Evolutionary conservation across 768 basidiomycete species (phyloP).

Genomic region (Lentinula sp.): DNA sequence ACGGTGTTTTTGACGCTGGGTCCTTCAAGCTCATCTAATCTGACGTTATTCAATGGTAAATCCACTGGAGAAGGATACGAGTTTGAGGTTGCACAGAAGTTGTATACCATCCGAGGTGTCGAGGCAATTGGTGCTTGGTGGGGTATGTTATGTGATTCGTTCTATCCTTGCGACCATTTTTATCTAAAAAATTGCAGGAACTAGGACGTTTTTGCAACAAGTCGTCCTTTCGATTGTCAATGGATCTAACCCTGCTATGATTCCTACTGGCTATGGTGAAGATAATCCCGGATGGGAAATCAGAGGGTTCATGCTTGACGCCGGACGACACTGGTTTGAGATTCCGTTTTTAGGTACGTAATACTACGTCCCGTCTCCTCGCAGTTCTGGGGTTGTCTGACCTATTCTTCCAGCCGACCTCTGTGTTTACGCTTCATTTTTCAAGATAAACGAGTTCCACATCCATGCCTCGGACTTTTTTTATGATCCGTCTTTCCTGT

Average conservation of each 20-base stretch:
- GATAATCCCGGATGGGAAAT: slow-evolving; percentile 40
- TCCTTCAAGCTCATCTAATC: slow-evolving; percentile 13
- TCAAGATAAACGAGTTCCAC: slow-evolving; percentile 38
- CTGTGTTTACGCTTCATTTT: slow-evolving; percentile 38
- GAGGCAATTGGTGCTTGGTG: slow-evolving; percentile 34
- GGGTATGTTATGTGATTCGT: slow-evolving; percentile 18
- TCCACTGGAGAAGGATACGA: slow-evolving; percentile 34
- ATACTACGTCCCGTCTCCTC: background rate
- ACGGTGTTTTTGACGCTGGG: slow-evolving; percentile 26
- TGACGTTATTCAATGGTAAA: slow-evolving; percentile 28
- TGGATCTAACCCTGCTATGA: slow-evolving; percentile 9
- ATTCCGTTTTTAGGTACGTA: slow-evolving; percentile 28
- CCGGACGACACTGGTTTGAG: slow-evolving; percentile 38
- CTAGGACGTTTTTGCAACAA: slow-evolving; percentile 36
- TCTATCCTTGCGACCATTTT: no score
- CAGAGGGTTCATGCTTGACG: slow-evolving; percentile 41
- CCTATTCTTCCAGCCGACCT: slow-evolving; percentile 25
- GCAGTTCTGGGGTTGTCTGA: background rate
- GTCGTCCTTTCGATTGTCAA: slow-evolving; percentile 19
- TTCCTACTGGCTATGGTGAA: slow-evolving; percentile 27
- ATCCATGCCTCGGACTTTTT: slow-evolving; percentile 34
- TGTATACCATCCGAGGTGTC: slow-evolving; percentile 26
- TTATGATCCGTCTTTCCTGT: slow-evolving; percentile 8
- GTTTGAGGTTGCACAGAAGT: slow-evolving; percentile 21
- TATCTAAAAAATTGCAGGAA: slow-evolving; percentile 7